A percentile compares a stretch with the other conserved stretches of the same genome.
These are phyloP conservation scores for Coniferiporia weirii DNA, from an alignment of 1,284 basidiomycete genomes.

Conservation along the genomic window DNA sequence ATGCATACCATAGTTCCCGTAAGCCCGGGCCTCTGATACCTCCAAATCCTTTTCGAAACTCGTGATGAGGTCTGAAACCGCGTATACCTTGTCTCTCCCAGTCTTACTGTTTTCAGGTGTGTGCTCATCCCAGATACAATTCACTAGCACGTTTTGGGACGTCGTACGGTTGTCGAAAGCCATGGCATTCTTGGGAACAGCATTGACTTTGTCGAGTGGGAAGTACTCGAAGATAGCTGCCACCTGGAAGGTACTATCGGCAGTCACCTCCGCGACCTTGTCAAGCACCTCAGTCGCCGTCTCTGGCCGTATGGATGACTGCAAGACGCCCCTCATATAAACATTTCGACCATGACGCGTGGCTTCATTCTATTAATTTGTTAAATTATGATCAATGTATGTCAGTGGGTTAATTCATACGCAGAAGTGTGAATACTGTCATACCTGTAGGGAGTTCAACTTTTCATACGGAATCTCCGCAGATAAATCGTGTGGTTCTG, in stretches of 20 bases:
- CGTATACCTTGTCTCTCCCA: constrained; percentile 24
- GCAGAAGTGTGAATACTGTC: background rate
- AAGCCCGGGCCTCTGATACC: constrained; percentile 18
- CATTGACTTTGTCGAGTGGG: constrained; percentile 33
- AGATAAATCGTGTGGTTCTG: constrained; percentile 12
- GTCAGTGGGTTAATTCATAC: background rate
- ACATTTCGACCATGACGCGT: constrained; percentile 5
- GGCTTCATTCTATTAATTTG: constrained; percentile 2
- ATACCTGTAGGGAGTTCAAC: constrained; percentile 15
- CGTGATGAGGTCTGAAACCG: constrained; percentile 21
- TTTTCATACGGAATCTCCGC: constrained; percentile 16
- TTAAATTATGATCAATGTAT: background rate
- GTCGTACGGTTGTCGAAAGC: constrained; percentile 33
- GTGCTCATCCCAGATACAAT: constrained; percentile 34
- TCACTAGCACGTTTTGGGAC: constrained; percentile 28
- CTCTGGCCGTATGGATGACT: constrained; percentile 4
- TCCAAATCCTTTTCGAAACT: constrained; percentile 7
- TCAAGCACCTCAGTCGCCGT: background rate
- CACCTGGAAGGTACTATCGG: background rate
- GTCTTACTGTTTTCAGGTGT: constrained; percentile 26
- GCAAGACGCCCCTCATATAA: constrained; percentile 22
- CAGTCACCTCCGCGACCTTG: constrained; percentile 4
- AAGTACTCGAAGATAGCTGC: constrained; percentile 35
- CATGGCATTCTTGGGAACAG: constrained; percentile 33
- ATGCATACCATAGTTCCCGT: constrained; percentile 28